A percentile compares a stretch with the other conserved stretches of the same genome.
Evolutionary conservation across 129 eudicot genomes (phyloP).

Genomic region (Flaveria trinervia): DNA sequence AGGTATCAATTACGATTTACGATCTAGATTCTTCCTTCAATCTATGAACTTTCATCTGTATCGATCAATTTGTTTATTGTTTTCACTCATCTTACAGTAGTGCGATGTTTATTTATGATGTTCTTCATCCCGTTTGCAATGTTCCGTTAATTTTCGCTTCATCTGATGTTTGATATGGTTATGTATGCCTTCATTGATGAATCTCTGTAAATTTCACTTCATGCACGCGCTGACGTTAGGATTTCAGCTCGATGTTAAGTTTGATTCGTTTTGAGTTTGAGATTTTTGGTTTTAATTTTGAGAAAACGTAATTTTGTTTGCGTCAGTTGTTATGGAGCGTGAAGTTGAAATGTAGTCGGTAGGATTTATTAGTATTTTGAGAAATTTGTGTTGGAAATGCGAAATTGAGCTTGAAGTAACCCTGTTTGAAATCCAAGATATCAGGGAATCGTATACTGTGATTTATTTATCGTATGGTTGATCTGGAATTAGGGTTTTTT

Average conservation of each 20-base stretch:
- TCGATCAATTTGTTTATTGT: not conserved
- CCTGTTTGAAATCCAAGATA: not conserved
- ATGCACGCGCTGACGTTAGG: not conserved
- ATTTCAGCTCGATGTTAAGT: not conserved
- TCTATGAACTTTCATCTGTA: not conserved
- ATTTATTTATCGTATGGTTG: not conserved
- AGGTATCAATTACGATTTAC: constrained; percentile 9
- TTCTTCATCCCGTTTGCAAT: not conserved
- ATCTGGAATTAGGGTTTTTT: constrained; percentile 34
- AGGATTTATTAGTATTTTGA: not conserved
- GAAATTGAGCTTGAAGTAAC: constrained; percentile 20
- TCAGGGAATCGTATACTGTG: not conserved
- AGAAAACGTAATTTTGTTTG: not conserved
- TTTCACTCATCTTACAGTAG: not conserved
- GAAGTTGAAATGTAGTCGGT: not conserved
- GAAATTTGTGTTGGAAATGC: not conserved
- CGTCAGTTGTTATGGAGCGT: constrained; percentile 14
- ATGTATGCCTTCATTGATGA: not conserved
- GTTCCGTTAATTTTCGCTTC: not conserved
- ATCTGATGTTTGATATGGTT: not conserved
- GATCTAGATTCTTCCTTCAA: constrained; percentile 6
- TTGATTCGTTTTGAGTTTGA: not conserved
- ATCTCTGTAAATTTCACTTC: constrained; percentile 1
- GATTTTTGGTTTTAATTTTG: not conserved
- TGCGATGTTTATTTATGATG: constrained; percentile 8